Evolutionary conservation across 371 early-diverging fungal species (phyloP).

Genomic region (Phascolomyces articulosus): DNA sequence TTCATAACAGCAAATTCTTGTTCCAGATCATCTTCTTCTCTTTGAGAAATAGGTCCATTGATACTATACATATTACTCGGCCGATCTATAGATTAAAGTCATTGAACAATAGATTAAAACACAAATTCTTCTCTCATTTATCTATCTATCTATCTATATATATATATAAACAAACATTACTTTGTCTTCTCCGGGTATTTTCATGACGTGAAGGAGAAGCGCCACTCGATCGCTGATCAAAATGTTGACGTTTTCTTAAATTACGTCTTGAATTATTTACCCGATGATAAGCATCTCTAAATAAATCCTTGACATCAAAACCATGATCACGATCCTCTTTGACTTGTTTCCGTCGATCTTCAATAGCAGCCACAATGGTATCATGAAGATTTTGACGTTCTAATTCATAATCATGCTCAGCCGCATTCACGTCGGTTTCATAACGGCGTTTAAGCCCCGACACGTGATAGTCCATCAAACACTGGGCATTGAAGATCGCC

Average conservation of each 20-base stretch:
- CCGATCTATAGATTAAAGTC: too few species aligned
- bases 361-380: slow-evolving; percentile 36
- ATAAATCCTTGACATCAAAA: slow-evolving; percentile 17
- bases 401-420: slow-evolving; percentile 45
- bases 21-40: slow-evolving; percentile 31
- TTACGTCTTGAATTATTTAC: slow-evolving; percentile 15
- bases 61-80: slow-evolving; percentile 21
- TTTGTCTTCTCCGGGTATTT: slow-evolving; percentile 24
- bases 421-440: slow-evolving; percentile 29
- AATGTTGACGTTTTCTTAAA: slow-evolving; percentile 25
- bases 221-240: slow-evolving; percentile 5
- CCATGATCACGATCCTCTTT: slow-evolving; percentile 33
- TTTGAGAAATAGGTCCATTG: slow-evolving; percentile 14
- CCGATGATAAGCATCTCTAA: slow-evolving; percentile 23
- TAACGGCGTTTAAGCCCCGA: slow-evolving; percentile 32
- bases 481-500: slow-evolving; percentile 33
- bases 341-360: slow-evolving; percentile 37
- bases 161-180: slow-evolving; percentile 4
- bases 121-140: too few species aligned
- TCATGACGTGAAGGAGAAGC: slow-evolving; percentile 26
- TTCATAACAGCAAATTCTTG: slow-evolving; percentile 25
- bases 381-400: slow-evolving; percentile 26
- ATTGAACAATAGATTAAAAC: too few species aligned
- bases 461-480: slow-evolving; percentile 39
- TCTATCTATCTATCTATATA: neutral